These are phyloP conservation scores for Podila clonocystis DNA, from an alignment of 192 early-diverging fungal species.

Conservation along the genomic window DNA sequence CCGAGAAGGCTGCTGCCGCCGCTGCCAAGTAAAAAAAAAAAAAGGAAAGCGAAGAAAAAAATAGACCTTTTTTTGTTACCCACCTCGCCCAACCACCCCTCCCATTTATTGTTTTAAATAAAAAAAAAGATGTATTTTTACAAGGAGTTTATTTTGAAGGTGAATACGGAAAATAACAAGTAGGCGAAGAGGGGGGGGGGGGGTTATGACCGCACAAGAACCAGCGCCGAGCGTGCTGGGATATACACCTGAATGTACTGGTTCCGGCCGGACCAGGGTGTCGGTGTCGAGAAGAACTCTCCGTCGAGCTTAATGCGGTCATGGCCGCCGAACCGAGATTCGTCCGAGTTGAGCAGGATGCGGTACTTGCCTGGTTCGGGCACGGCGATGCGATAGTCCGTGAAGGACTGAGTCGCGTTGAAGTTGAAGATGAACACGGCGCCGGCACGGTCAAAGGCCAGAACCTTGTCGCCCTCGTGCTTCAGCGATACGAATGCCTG, in stretches of 20 bases:
- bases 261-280: constrained; percentile 75
- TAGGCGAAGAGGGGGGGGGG: no score
- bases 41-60: no score
- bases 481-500: constrained; percentile 86
- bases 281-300: constrained; percentile 77
- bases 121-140: neutral
- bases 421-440: constrained; percentile 97
- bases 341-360: constrained; percentile 84
- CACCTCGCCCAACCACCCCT: neutral
- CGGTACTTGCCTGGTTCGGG: constrained; percentile 75
- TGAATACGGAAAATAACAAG: no score
- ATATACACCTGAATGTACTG: constrained; percentile 79
- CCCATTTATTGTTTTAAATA: neutral
- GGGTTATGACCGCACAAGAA: constrained; percentile 17
- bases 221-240: constrained; percentile 28
- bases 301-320: constrained; percentile 70
- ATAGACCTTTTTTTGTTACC: neutral
- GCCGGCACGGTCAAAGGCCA: constrained; percentile 91
- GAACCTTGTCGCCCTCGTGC: constrained; percentile 92
- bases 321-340: constrained; percentile 81
- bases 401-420: constrained; percentile 83
- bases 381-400: constrained; percentile 89
- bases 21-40: constrained; percentile 11
- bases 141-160: no score
- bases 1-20: constrained; percentile 61